phyloP scores from a whole-genome alignment of 139 green algal genomes.

The Volvox reticuliferus region DNA sequence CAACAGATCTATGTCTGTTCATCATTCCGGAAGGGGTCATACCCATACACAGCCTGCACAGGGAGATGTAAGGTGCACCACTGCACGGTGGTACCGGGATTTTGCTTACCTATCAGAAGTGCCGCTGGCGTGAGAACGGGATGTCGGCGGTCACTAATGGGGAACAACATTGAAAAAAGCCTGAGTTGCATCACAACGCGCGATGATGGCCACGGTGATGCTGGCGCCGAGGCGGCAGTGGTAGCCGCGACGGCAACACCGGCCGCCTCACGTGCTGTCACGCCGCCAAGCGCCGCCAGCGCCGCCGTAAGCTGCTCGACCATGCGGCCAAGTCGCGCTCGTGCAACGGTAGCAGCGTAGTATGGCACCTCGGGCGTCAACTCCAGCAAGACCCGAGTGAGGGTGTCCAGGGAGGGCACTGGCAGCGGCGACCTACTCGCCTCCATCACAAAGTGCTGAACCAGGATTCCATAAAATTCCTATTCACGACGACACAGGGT shows the following conservation, averaged over 20 bases:
- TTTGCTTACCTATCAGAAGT: conserved; percentile 66
- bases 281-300: conserved; percentile 43
- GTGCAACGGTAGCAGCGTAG: conserved; percentile 90
- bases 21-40: conserved; percentile 1
- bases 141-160: conserved; percentile 86
- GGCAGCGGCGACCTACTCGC: conserved; percentile 75
- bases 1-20: conserved; percentile 32
- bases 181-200: conserved; percentile 86
- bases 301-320: conserved; percentile 61
- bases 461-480: conserved; percentile 90
- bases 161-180: conserved; percentile 90
- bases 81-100: no score
- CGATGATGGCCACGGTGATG: conserved; percentile 56
- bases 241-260: not conserved
- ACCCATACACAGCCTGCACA: no score
- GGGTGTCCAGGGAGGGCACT: conserved; percentile 75
- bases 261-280: not conserved
- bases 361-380: conserved; percentile 86
- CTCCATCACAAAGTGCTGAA: conserved; percentile 92
- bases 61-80: no score
- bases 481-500: conserved; percentile 48
- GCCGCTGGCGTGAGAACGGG: conserved; percentile 83
- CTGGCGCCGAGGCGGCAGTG: not conserved
- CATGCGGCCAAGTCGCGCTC: conserved; percentile 82
- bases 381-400: conserved; percentile 74